Evolutionary conservation across 768 basidiomycete genomes (phyloP).

Genomic region (Kondoa malvinella): DNA sequence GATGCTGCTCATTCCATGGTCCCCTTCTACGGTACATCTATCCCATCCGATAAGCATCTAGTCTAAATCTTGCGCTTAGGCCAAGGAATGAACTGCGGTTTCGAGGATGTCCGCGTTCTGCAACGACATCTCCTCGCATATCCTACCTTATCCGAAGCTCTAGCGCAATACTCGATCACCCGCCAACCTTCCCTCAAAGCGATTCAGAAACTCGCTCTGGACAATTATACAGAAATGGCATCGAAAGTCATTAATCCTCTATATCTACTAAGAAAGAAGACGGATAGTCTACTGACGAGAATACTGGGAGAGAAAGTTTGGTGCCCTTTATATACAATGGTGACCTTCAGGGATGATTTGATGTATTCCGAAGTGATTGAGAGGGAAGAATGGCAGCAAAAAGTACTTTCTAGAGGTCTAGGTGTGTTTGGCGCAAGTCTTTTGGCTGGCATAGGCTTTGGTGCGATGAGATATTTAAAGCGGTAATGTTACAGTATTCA

Average conservation of each 20-base stretch:
- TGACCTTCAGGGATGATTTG: constrained; percentile 91
- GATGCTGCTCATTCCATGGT: constrained; percentile 97
- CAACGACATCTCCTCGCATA: constrained; percentile 32
- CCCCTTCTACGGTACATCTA: constrained; percentile 53
- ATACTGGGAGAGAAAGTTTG: constrained; percentile 59
- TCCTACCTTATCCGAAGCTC: constrained; percentile 38
- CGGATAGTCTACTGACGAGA: constrained; percentile 60
- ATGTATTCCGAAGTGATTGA: constrained; percentile 64
- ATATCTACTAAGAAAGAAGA: constrained; percentile 38
- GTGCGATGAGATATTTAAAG: neutral
- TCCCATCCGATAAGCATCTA: neutral
- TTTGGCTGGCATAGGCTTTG: neutral
- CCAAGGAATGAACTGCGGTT: constrained; percentile 91
- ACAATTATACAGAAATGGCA: constrained; percentile 66
- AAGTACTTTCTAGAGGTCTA: neutral
- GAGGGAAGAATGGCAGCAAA: constrained; percentile 48
- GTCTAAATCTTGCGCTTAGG: constrained; percentile 29
- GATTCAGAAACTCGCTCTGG: constrained; percentile 81
- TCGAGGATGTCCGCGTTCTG: constrained; percentile 89
- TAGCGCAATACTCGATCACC: constrained; percentile 60
- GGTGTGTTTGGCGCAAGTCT: neutral
- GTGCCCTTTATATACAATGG: constrained; percentile 92
- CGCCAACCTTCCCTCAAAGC: constrained; percentile 77
- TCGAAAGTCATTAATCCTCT: constrained; percentile 16
- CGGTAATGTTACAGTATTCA: no score